Evolutionary conservation across 352 stramenopile genomes (phyloP), one percentile per base, ranked within the genome.

Genomic region (Pythium scleroteichum): DNA sequence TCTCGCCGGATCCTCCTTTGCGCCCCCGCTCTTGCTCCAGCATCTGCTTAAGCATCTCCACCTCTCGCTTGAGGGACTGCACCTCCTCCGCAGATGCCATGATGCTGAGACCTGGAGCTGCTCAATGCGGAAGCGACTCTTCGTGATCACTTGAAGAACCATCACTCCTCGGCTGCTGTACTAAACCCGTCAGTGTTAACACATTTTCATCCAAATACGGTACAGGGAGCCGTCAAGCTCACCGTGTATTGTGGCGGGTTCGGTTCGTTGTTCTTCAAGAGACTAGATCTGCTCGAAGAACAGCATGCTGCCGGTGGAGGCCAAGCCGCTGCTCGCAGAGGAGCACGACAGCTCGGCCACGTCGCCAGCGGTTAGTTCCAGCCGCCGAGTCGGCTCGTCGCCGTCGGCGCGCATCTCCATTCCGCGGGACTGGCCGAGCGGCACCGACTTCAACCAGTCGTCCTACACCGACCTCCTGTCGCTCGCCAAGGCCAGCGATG

Each of bases 381-480:
- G 32, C 1, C 20, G 12, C 8, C 54, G 44, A 7, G 35, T 14
- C 22, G 44, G 19, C 1, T 54, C 41, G 27, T 29, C 44, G 5
- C 9, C 16, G 17, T 39, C 59, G 0, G 44, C 53, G 20, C 59
- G 59, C 42, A 56, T 60, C 42, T 55, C 59, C 22, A 55, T 61
- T 33, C 45, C 59, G 12, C 51, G 50, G 10, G 50, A 66, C 6
- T 52, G 33, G 39, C 20, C 41, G 39, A 45, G 38, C 44, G 35
- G 19, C 50, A 33, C 39, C 9, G 52, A 35, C 7, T 22, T 45
- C 8, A 29, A 47, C 17, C 42, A 38, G 42, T 67, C 59, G 51
- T 66, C 71, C 50, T 83, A 83, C 66, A 83, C 74, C 45, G 74
- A 83, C 33, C 42, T 83, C 17, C 54, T 78, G 46, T 74, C 70